These are phyloP conservation scores for Phanerochaete sordida DNA, from an alignment of 768 basidiomycete species.

Conservation along the genomic window DNA sequence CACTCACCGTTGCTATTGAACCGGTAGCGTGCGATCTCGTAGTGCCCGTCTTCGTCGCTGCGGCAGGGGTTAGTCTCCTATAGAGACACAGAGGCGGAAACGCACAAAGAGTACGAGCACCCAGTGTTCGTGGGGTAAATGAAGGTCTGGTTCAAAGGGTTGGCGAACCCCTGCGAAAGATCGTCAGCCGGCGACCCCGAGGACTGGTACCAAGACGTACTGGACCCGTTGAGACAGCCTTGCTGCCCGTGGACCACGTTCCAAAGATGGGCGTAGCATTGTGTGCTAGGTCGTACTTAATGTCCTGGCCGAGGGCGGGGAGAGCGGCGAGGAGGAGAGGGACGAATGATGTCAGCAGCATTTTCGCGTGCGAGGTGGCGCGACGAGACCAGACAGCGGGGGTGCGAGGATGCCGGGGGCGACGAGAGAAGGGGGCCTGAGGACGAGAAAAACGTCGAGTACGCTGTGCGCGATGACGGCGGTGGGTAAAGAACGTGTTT, in stretches of 20 bases:
- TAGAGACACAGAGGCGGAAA: no score
- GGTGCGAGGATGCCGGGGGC: slow-evolving; percentile 6
- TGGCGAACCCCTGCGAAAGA: slow-evolving; percentile 67
- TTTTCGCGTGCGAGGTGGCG: slow-evolving; percentile 11
- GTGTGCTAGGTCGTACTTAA: slow-evolving; percentile 42
- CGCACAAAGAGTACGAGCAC: slow-evolving; percentile 87
- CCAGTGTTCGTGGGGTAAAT: slow-evolving; percentile 84
- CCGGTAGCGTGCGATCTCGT: slow-evolving; percentile 88
- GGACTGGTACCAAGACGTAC: slow-evolving; percentile 47
- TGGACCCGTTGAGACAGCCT: slow-evolving; percentile 72
- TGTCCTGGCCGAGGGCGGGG: slow-evolving; percentile 33
- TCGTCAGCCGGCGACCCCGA: slow-evolving; percentile 1
- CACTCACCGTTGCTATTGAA: slow-evolving; percentile 79
- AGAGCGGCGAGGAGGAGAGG: slow-evolving; percentile 25
- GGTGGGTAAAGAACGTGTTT: slow-evolving; percentile 23
- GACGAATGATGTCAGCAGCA: slow-evolving; percentile 24
- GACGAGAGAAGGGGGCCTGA: slow-evolving; percentile 14
- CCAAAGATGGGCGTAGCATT: slow-evolving; percentile 73
- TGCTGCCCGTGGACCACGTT: slow-evolving; percentile 84
- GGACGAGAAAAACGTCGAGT: slow-evolving; percentile 13
- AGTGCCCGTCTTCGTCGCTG: slow-evolving; percentile 73
- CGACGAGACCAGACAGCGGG: not conserved
- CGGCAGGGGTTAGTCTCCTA: not conserved
- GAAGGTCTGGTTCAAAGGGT: slow-evolving; percentile 80
- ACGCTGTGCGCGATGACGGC: slow-evolving; percentile 16